Evolutionary conservation across 2,329 filamentous ascomycete genomes (phyloP), one percentile per base, ranked within the genome.

Genomic region (Neurospora crassa): DNA sequence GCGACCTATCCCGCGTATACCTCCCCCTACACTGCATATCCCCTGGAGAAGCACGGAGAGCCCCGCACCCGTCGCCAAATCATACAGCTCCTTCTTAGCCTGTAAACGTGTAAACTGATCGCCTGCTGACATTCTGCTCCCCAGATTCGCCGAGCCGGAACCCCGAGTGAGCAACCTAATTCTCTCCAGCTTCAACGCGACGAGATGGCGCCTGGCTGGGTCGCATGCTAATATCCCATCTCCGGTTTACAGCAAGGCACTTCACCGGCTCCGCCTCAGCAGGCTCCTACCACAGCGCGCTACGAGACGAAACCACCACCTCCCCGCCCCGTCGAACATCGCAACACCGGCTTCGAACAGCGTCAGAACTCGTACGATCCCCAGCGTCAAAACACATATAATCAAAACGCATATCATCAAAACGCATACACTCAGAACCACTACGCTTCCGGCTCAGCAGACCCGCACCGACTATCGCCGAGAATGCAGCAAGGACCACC

Each of bases 111-210:
- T 40, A 70, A 70, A 10, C 40, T 45, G 69, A 69, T 72, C 53
- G 53, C 29, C 53, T 71, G 77, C 76, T 76, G 69, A 76, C 74
- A 74, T 59, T 68, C 67, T 43, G 45, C 67, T 72, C 37, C 72
- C 69, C 75, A 86, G 84, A 75, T 87, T 87, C 76, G 84, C 84
- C 74, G 84, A 86, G 76, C 84, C 85, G 68, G 84, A 87, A 77
- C 79, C 53, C 6, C 37, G 77, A 76, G 80, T 81, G 78, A 75
- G 81, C 67, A 59, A 7, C 43, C 71, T 73, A 69, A 40, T 69
- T 29, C 69, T 71, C 69, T 67, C 63, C 20, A 71, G 12, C 67
- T 69, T 40, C 67, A 67, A 68, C 24, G 67, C 72, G 42, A 71
- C 70, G 70, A 67, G 69, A 70, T 69, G 70, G 42, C 69, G 29